phyloP scores from a whole-genome alignment of 305 asterid species.

The Ilex paraguariensis region DNA sequence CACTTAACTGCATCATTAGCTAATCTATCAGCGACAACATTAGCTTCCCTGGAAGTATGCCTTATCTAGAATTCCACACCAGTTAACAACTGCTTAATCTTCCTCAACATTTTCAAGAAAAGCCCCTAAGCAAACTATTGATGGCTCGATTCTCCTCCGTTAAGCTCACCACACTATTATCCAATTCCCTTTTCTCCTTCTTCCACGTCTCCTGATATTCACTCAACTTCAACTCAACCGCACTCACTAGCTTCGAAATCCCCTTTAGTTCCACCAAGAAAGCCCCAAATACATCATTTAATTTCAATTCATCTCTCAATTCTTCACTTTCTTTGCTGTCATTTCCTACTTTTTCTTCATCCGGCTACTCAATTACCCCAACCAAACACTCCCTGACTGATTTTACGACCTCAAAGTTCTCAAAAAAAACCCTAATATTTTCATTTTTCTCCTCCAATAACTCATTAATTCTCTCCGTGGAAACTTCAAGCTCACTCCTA shows the following conservation, averaged over 20 bases:
- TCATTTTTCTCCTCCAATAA: neutral
- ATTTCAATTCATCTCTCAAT: neutral
- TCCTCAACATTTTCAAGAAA: no score
- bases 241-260: constrained; percentile 6
- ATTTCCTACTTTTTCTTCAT: neutral
- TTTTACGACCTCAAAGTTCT: constrained; percentile 11
- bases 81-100: no score
- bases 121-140: constrained; percentile 15
- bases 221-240: constrained; percentile 10
- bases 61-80: no score
- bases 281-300: neutral
- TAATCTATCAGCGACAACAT: no score
- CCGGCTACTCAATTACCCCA: constrained; percentile 12
- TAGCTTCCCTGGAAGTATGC: no score
- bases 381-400: constrained; percentile 9
- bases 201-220: constrained; percentile 13
- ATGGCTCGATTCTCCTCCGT: constrained; percentile 21
- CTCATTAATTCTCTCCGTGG: constrained; percentile 11
- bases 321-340: neutral
- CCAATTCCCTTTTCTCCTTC: constrained; percentile 23
- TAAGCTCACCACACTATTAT: constrained; percentile 14
- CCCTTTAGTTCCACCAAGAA: constrained; percentile 11
- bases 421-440: neutral
- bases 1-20: no score
- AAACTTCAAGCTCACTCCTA: constrained; percentile 8